phyloP scores from a whole-genome alignment of 2,329 filamentous ascomycete genomes.

The Talaromyces sp. region DNA sequence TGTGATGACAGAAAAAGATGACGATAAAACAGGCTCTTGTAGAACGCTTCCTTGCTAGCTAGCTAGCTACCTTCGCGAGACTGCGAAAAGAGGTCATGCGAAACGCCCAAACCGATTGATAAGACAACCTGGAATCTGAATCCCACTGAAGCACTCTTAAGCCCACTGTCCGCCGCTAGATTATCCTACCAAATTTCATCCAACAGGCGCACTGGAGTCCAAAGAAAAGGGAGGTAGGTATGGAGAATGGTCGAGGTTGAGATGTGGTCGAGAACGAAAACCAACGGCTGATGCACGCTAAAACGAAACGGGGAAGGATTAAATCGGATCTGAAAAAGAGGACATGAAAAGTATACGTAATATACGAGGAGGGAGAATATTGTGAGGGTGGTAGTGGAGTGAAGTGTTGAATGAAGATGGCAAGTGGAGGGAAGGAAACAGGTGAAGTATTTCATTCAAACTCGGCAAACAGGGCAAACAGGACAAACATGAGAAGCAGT shows the following conservation, averaged over 20 bases:
- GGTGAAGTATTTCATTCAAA: background rate
- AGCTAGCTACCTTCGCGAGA: slow-evolving; percentile 32
- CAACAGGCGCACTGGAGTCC: background rate
- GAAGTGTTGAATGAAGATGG: background rate
- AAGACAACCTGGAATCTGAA: slow-evolving; percentile 26
- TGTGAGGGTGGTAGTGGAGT: background rate
- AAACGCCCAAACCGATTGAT: slow-evolving; percentile 27
- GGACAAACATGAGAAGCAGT: background rate
- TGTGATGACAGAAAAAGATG: slow-evolving; percentile 21
- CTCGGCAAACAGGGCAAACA: background rate
- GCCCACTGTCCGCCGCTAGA: background rate
- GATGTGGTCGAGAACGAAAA: no score
- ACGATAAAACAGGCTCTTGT: slow-evolving; percentile 39
- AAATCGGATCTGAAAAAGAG: background rate
- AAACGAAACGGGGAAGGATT: background rate
- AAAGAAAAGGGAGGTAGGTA: background rate
- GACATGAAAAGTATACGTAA: background rate
- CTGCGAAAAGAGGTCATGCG: slow-evolving; percentile 37
- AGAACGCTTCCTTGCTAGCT: slow-evolving; percentile 46
- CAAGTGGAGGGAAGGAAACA: background rate
- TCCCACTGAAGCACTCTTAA: slow-evolving; percentile 3
- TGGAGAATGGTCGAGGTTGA: background rate
- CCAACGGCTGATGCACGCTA: slow-evolving; percentile 4
- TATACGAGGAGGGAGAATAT: background rate
- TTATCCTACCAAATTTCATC: background rate